Conservation (phyloP, 768 basidiomycete genomes). For the Asterophora lycoperdoides region DNA sequence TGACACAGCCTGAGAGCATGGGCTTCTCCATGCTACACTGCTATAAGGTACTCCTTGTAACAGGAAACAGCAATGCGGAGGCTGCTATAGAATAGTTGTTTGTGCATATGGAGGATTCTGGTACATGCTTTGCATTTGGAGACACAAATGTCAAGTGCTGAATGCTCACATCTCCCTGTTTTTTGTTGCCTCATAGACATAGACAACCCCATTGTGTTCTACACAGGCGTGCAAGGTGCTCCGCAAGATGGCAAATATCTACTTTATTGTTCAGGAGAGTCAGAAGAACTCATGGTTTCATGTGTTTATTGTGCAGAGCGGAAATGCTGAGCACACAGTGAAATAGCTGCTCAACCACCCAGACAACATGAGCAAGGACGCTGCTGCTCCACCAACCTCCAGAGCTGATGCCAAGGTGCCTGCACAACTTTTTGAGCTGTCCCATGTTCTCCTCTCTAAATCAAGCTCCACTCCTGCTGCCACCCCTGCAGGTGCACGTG, state of each 20-base stretch:
- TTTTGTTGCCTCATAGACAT: slow-evolving; percentile 59
- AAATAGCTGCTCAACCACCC: slow-evolving; percentile 97
- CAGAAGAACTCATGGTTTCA: background rate
- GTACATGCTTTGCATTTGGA: too few relatives aligned
- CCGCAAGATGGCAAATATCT: slow-evolving; percentile 64
- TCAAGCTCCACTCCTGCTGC: slow-evolving; percentile 44
- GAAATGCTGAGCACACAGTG: slow-evolving; percentile 78
- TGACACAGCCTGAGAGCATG: slow-evolving; percentile 81
- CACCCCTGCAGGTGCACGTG: slow-evolving; percentile 30
- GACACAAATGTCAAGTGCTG: too few relatives aligned
- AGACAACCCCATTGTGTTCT: slow-evolving; percentile 62
- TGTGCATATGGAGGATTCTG: slow-evolving; percentile 90
- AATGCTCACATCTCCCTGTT: background rate
- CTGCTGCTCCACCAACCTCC: slow-evolving; percentile 22
- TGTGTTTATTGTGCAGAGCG: slow-evolving; percentile 40
- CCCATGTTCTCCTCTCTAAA: too few relatives aligned
- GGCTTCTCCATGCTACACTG: slow-evolving; percentile 86
- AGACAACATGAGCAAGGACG: slow-evolving; percentile 72
- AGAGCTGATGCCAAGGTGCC: slow-evolving; percentile 15
- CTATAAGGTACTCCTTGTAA: slow-evolving; percentile 87
- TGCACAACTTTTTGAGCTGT: too few relatives aligned
- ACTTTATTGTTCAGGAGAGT: too few relatives aligned
- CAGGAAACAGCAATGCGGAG: slow-evolving; percentile 70
- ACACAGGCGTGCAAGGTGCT: slow-evolving; percentile 86
- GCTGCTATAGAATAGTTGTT: slow-evolving; percentile 97